phyloP scores from a whole-genome alignment of 441 rosid species.

The Populus tomentosa region DNA sequence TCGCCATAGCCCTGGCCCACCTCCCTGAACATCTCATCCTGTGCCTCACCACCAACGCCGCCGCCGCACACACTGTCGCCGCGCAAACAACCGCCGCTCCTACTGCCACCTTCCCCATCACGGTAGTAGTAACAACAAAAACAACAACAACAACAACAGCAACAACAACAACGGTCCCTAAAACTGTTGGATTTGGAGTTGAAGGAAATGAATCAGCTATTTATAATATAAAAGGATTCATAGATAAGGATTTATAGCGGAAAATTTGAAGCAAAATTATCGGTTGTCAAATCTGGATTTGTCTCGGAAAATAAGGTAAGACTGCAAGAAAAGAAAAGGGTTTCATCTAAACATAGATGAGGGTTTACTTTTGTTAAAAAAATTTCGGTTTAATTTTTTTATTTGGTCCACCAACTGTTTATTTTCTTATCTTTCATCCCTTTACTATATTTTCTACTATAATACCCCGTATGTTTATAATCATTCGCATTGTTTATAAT shows the following conservation, averaged over 20 bases:
- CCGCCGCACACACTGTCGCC: conserved; percentile 69
- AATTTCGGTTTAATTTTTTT: background rate
- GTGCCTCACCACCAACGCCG: conserved; percentile 49
- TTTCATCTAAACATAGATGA: background rate
- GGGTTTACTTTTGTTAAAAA: background rate
- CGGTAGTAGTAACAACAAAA: background rate
- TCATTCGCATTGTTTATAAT: no score
- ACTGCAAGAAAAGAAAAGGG: background rate
- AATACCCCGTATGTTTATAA: background rate
- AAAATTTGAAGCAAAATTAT: background rate
- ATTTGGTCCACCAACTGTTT: background rate
- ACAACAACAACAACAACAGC: no score
- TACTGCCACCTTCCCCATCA: conserved; percentile 66
- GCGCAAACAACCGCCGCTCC: conserved; percentile 58
- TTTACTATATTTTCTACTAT: background rate
- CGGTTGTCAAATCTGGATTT: background rate
- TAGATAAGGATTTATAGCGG: background rate
- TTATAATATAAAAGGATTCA: background rate
- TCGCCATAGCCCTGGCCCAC: conserved; percentile 63
- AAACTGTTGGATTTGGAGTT: background rate
- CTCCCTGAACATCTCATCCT: conserved; percentile 50
- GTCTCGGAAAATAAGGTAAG: background rate
- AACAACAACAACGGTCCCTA: no score
- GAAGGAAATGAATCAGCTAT: background rate
- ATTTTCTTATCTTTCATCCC: background rate